A percentile compares a stretch with the other conserved stretches of the same genome.
Evolutionary conservation across 202 grass and related monocot species (phyloP).

Genomic region (Dendrocalamus latiflorus): DNA sequence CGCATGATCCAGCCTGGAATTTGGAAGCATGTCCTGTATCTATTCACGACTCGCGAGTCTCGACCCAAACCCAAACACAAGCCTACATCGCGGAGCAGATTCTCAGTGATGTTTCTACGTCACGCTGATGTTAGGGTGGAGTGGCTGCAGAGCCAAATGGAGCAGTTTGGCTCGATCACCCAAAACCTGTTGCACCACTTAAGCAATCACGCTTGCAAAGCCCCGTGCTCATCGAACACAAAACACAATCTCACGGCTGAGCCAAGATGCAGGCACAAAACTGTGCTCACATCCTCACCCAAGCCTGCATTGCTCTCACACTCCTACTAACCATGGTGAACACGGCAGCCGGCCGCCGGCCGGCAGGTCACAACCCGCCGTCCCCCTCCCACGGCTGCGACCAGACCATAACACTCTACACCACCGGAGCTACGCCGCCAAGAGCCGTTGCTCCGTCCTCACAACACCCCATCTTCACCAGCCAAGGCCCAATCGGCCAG

Average conservation of each 20-base stretch:
- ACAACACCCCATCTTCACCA: conserved; percentile 30
- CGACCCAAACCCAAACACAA: neutral
- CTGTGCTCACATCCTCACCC: neutral
- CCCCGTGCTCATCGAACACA: neutral
- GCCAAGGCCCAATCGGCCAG: conserved; percentile 26
- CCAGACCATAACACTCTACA: conserved; percentile 38
- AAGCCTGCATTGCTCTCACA: neutral
- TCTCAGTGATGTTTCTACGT: neutral
- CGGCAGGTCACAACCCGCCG: neutral
- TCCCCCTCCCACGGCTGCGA: neutral
- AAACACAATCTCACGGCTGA: neutral
- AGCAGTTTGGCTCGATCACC: neutral
- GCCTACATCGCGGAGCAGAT: neutral
- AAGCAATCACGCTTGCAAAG: neutral
- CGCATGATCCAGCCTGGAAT: neutral
- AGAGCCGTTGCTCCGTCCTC: neutral
- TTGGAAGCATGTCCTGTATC: neutral
- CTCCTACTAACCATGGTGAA: neutral
- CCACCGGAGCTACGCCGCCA: neutral
- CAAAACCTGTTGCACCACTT: neutral
- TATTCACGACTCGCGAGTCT: neutral
- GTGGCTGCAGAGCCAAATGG: too few relatives aligned
- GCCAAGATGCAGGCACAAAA: conserved; percentile 23
- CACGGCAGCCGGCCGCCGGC: neutral
- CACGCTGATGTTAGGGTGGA: neutral